phyloP scores from a whole-genome alignment of 768 basidiomycete species.

The Suillus weaverae region DNA sequence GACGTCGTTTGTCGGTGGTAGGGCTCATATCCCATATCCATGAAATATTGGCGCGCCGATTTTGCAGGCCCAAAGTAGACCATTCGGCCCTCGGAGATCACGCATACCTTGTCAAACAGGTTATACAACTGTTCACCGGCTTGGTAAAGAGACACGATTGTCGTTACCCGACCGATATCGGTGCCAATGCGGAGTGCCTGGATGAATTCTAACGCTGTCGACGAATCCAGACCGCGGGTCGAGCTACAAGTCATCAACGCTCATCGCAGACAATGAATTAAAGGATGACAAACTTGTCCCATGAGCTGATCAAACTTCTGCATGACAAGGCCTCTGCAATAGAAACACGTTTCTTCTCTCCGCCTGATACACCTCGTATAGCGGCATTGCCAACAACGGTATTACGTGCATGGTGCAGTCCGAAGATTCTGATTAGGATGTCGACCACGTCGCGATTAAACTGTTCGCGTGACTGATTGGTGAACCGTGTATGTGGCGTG shows the following conservation, averaged over 20 bases:
- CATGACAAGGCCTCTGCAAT: slow-evolving; percentile 68
- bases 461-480: slow-evolving; percentile 59
- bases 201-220: slow-evolving; percentile 85
- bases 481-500: slow-evolving; percentile 70
- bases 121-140: slow-evolving; percentile 79
- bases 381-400: slow-evolving; percentile 89
- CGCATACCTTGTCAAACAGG: slow-evolving; percentile 84
- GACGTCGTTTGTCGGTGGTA: slow-evolving; percentile 60
- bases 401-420: slow-evolving; percentile 73
- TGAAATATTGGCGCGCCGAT: slow-evolving; percentile 79
- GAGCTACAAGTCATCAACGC: slow-evolving; percentile 29
- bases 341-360: slow-evolving; percentile 77
- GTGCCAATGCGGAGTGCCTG: slow-evolving; percentile 80
- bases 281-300: neutral
- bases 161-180: slow-evolving; percentile 77
- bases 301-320: neutral
- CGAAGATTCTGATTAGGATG: slow-evolving; percentile 73
- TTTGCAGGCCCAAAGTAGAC: slow-evolving; percentile 77
- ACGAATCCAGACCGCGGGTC: slow-evolving; percentile 79
- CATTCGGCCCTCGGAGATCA: slow-evolving; percentile 78
- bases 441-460: slow-evolving; percentile 59
- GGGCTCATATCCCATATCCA: slow-evolving; percentile 57
- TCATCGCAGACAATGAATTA: neutral
- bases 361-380: slow-evolving; percentile 78
- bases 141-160: slow-evolving; percentile 73